phyloP scores from a whole-genome alignment of 768 basidiomycete genomes.

The Piloderma croceum region DNA sequence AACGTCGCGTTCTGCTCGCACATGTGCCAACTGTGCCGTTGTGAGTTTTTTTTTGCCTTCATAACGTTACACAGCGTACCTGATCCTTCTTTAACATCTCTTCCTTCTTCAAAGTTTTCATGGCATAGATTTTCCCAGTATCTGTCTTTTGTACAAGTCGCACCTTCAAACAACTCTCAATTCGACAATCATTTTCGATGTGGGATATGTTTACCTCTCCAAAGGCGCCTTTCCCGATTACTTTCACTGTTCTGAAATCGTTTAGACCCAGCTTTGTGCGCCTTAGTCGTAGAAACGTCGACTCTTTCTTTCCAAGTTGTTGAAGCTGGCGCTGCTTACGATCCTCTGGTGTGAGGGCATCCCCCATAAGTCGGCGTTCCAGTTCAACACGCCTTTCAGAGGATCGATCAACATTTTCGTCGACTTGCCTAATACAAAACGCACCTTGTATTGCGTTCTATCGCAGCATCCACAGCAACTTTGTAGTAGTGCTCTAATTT shows the following conservation, averaged over 20 bases:
- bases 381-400: conserved; percentile 75
- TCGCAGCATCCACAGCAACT: conserved; percentile 90
- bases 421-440: conserved; percentile 4
- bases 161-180: conserved; percentile 47
- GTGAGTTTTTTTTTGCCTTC: conserved; percentile 1
- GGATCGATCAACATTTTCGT: conserved; percentile 3
- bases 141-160: conserved; percentile 94
- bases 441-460: conserved; percentile 89
- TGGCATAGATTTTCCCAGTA: conserved; percentile 97
- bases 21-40: conserved; percentile 77
- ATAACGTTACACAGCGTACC: conserved; percentile 10
- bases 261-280: conserved; percentile 87
- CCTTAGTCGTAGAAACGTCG: conserved; percentile 79
- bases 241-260: conserved; percentile 95
- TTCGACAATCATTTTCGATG: no score
- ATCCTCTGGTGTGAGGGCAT: conserved; percentile 70
- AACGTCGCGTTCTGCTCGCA: conserved; percentile 95
- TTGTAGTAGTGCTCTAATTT: conserved; percentile 98
- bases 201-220: conserved; percentile 82
- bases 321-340: conserved; percentile 80
- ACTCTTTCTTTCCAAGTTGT: conserved; percentile 83
- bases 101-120: conserved; percentile 95
- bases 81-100: conserved; percentile 99
- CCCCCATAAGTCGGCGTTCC: conserved; percentile 70
- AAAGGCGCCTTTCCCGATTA: conserved; percentile 98